Conservation (phyloP, 192 early-diverging fungal species). For the Pilaira anomala region DNA sequence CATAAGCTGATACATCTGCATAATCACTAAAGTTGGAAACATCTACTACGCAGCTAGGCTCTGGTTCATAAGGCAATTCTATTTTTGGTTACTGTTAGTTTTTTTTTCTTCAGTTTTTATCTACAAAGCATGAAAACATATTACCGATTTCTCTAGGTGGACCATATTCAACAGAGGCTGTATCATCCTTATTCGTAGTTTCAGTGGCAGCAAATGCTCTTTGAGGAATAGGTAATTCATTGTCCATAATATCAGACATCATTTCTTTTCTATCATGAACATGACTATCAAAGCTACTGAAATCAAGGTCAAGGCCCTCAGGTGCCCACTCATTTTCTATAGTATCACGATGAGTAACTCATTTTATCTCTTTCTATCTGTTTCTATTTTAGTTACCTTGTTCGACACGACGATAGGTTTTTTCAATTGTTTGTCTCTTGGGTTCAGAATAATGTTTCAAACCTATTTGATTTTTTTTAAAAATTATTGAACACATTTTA, state of each 20-base stretch:
- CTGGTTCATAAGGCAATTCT: background rate
- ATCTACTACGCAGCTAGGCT: background rate
- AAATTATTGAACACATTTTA: no score
- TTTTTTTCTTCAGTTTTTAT: background rate
- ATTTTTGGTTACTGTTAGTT: background rate
- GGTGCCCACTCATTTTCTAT: constrained; percentile 15
- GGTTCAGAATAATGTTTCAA: background rate
- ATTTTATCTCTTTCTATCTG: background rate
- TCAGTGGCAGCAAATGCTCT: background rate
- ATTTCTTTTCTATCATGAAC: background rate
- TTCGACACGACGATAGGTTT: background rate
- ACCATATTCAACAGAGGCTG: constrained; percentile 7
- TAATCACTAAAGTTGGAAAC: background rate
- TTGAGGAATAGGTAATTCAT: background rate
- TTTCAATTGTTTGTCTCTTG: background rate
- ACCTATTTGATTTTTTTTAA: background rate
- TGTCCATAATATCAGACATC: background rate
- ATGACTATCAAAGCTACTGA: background rate
- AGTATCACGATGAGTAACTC: background rate
- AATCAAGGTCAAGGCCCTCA: background rate
- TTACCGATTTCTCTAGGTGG: constrained; percentile 11
- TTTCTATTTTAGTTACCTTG: background rate
- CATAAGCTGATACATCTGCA: background rate
- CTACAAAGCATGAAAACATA: no score
- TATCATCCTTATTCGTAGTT: background rate